Conservation (phyloP, 306 rosid genomes). For the Malus fusca region DNA sequence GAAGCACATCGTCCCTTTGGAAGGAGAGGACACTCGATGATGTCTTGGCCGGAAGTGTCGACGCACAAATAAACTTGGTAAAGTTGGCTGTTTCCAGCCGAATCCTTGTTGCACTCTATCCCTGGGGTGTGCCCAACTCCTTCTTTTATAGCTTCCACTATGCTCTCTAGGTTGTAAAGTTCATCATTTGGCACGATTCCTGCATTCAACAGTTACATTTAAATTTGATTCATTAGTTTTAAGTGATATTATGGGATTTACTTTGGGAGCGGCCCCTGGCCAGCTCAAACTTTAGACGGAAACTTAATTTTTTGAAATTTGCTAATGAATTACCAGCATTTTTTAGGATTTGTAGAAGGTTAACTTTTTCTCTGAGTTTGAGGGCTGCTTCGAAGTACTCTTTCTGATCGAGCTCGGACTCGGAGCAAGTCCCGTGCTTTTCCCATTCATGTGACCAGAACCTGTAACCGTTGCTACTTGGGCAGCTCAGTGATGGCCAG, state of each 20-base stretch:
- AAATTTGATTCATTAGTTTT: no score
- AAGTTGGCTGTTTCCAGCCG: constrained; percentile 35
- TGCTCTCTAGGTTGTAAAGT: constrained; percentile 35
- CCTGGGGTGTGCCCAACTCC: constrained; percentile 41
- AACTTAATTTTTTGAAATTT: neutral
- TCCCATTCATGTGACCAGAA: constrained; percentile 96
- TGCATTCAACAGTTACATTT: constrained; percentile 11
- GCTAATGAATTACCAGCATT: constrained; percentile 29
- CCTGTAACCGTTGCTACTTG: constrained; percentile 65
- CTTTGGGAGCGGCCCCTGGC: no score
- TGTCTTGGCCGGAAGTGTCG: constrained; percentile 41
- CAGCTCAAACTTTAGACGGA: neutral
- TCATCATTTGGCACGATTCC: constrained; percentile 59
- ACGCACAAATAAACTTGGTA: constrained; percentile 63
- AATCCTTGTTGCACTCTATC: constrained; percentile 53
- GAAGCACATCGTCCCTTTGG: constrained; percentile 39
- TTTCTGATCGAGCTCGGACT: constrained; percentile 56
- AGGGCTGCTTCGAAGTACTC: constrained; percentile 63
- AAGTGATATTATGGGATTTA: no score
- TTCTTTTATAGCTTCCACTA: constrained; percentile 41
- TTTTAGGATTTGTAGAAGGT: constrained; percentile 49
- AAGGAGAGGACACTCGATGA: constrained; percentile 52
- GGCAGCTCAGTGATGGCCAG: constrained; percentile 89
- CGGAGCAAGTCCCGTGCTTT: constrained; percentile 80
- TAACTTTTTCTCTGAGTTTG: constrained; percentile 41